A percentile compares a stretch with the other conserved stretches of the same genome.
Evolutionary conservation across 1,284 basidiomycete genomes (phyloP).

Genomic region (Boletus semigastroideus): DNA sequence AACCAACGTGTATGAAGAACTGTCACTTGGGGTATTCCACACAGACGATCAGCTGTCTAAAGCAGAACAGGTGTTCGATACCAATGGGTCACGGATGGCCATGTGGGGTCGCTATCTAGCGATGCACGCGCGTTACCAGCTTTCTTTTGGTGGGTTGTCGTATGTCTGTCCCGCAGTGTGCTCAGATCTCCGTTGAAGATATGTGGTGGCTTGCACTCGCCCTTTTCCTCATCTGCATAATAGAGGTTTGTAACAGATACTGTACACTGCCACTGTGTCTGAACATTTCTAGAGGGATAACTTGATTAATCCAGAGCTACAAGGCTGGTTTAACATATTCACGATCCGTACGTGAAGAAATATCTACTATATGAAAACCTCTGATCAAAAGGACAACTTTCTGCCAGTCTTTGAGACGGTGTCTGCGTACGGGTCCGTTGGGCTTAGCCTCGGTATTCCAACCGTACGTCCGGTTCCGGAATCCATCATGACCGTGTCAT

Average conservation of each 20-base stretch:
- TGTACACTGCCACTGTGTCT: background rate
- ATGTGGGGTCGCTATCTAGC: slow-evolving; percentile 78
- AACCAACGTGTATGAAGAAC: slow-evolving; percentile 98
- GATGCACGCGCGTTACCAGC: slow-evolving; percentile 81
- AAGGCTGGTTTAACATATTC: slow-evolving; percentile 79
- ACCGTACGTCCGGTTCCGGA: slow-evolving; percentile 38
- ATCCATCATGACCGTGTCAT: background rate
- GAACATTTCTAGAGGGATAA: slow-evolving; percentile 47
- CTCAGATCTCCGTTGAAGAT: slow-evolving; percentile 44
- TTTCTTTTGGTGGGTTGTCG: slow-evolving; percentile 73
- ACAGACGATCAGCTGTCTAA: slow-evolving; percentile 47
- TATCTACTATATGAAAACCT: background rate
- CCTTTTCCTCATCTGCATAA: slow-evolving; percentile 81
- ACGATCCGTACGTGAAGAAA: slow-evolving; percentile 53
- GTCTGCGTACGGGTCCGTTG: slow-evolving; percentile 91
- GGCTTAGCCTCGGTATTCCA: slow-evolving; percentile 73
- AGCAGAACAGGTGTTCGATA: slow-evolving; percentile 49
- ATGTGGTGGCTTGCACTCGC: slow-evolving; percentile 89
- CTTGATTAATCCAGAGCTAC: slow-evolving; percentile 51
- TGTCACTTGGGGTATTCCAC: slow-evolving; percentile 75
- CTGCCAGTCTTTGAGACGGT: slow-evolving; percentile 79
- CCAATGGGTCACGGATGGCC: slow-evolving; percentile 49
- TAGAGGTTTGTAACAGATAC: slow-evolving; percentile 60
- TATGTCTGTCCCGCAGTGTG: background rate
- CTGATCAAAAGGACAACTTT: background rate